Evolutionary conservation across 2,329 filamentous ascomycete genomes (phyloP), one percentile per base, ranked within the genome.

Genomic region (Aspergillus intermedius): DNA sequence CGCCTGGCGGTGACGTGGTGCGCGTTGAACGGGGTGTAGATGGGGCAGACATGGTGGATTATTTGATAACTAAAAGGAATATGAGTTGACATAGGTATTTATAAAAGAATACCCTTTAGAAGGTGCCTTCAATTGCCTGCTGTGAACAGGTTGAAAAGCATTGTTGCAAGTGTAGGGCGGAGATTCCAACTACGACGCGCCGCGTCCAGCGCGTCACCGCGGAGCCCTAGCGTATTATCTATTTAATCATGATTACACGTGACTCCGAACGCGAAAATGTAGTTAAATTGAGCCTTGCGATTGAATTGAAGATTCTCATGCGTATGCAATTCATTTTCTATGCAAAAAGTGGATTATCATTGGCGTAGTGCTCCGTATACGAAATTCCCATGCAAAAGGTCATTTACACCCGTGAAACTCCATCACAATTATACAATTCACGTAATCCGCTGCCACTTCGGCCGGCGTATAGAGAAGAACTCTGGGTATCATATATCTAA

Each of bases 1-100:
- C 53, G 17, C 55, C 54, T 3, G 52, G 46, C 10, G 59, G 51
- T 19, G 66, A 64, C 56, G 55, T 55, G 54, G 60, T 60, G 47
- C 65, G 65, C 60, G 62, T 60, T 54, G 63, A 60, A 17, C 58
- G 64, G 25, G 65, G 64, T 13, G 65, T 66, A 17, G 64, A 66
- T 9, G 61, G 59, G 9, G 59, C 52, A 10, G 64, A 66, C 64
- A 67, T 67, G 21, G 8, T 54, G 46, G 10, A 12, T 30, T 21
- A 19, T 40, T 22, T 40, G 17, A 40, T 40, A 19, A 30, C 22
- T 10, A 19, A 40, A 40, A 21, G 4, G 3, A 5, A 21, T 10
- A 13, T 21, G 1, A 40, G 5, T 40, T 21, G 10, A 40, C 2
- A 40, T 37, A 40, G 37, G 37, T 12, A 13, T 22, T 19, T 22